Percentiles rank a stretch among this genome's conserved stretches.
Conservation (phyloP, 768 basidiomycete genomes). For the Trametes maxima region DNA sequence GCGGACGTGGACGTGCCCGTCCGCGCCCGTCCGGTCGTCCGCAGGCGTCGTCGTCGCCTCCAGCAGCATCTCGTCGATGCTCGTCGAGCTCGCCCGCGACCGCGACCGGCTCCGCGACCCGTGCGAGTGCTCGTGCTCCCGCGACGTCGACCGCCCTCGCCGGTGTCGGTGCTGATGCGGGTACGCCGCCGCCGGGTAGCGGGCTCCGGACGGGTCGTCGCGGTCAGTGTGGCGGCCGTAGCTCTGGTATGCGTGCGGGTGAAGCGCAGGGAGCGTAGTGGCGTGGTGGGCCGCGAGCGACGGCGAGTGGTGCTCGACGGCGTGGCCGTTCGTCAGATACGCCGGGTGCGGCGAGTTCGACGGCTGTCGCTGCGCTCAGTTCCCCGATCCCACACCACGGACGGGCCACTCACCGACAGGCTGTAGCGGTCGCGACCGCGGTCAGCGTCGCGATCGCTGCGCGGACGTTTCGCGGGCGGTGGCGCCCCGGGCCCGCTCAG, state of each 20-base stretch:
- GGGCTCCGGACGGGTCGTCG: constrained; percentile 24
- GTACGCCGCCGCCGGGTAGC: constrained; percentile 26
- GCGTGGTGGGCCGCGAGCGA: constrained; percentile 22
- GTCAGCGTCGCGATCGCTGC: constrained; percentile 38
- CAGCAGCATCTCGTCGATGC: constrained; percentile 51
- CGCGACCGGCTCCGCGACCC: constrained; percentile 40
- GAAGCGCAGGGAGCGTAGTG: constrained; percentile 23
- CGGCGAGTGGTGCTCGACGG: constrained; percentile 24
- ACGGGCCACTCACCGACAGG: constrained; percentile 30
- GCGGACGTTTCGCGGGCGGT: constrained; percentile 53
- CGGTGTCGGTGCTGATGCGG: constrained; percentile 28
- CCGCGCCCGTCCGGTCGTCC: constrained; percentile 35
- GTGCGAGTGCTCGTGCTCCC: constrained; percentile 34
- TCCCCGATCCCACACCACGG: too few relatives aligned
- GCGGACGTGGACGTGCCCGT: constrained; percentile 30
- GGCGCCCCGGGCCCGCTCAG: constrained; percentile 38
- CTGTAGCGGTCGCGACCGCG: constrained; percentile 31
- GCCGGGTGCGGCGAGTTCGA: constrained; percentile 25
- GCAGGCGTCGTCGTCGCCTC: constrained; percentile 40
- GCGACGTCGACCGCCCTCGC: constrained; percentile 32
- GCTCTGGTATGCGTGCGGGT: constrained; percentile 25
- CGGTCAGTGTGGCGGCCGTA: constrained; percentile 16
- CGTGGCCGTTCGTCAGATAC: constrained; percentile 23
- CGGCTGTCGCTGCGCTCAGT: constrained; percentile 12
- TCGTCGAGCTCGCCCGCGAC: constrained; percentile 37